Base-by-base conservation (phyloP, 1,139 yeast species). In the Scheffersomyces stambukii region DNA sequence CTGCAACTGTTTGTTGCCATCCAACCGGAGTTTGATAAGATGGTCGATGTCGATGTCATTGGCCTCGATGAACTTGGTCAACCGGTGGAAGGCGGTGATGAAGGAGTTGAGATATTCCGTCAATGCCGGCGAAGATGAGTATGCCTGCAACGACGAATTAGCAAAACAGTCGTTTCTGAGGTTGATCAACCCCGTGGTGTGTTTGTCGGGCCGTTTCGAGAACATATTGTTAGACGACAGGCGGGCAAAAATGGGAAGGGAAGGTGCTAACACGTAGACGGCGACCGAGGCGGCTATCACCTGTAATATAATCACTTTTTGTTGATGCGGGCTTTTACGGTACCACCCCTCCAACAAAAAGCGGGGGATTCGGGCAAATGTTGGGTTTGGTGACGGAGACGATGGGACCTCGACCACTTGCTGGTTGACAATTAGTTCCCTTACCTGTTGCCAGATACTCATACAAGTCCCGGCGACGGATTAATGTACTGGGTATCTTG, bases 121-220 rank as follows among this genome's bases (percentile, higher is more conserved):
- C 29, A 88, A 53, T 0, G 69, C 67, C 0, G 88, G 81, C 17
- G 84, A 55, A 0, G 94, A 62, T 10, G 86, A 77, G 37, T 89
- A 70, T 0, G 96, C 93, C 52, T 89, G 97, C 13, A 91, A 51
- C 1, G 89, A 80, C n/a, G 94, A 76, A 48, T 91, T 89, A 37
- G 95, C 96, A 58, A 85, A 89, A 54, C 97, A 89, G 51, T 88
- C 96, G 45, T 85, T 85, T 36, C 91, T 74, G 40, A 80, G 67
- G 52, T 89, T 91, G 41, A 80, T 67, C 26, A 89, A 62, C 3
- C 96, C 96, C 0, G 93, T 85, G 10, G 95, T 82, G 48, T 77
- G 65, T 42, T 73, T 79, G 46, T 79, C 93, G n/a, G 78, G 79
- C 46, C 88, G 61, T 41, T 71, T 76, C 24, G 67, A 49, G 36